Conservation (phyloP, 1,284 basidiomycete species). For the Macrocystidia cucumis region DNA sequence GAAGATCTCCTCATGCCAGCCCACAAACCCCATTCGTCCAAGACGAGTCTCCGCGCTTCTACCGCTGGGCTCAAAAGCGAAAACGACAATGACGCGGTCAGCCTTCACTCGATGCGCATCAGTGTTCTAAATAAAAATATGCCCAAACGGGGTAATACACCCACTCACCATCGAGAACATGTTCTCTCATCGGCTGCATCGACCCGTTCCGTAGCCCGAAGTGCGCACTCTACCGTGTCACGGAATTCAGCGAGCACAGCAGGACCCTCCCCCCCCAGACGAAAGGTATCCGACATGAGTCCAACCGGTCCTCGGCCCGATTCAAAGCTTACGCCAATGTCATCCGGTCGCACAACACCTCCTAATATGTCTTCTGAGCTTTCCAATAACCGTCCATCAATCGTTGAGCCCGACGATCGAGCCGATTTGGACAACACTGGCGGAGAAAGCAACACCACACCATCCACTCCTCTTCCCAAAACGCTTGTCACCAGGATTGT, state of each 20-base stretch:
- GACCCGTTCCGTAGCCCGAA: constrained; percentile 37
- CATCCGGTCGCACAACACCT: neutral
- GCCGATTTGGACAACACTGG: constrained; percentile 14
- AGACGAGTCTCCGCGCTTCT: constrained; percentile 7
- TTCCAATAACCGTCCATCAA: constrained; percentile 14
- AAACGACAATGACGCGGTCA: constrained; percentile 24
- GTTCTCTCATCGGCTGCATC: constrained; percentile 25
- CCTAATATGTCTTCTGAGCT: constrained; percentile 10
- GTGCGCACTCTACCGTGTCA: constrained; percentile 26
- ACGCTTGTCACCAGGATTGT: constrained; percentile 4
- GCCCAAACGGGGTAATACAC: constrained; percentile 12
- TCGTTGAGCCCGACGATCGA: constrained; percentile 12
- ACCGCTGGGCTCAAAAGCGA: constrained; percentile 22
- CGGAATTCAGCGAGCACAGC: constrained; percentile 16
- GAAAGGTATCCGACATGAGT: neutral
- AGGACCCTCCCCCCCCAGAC: constrained; percentile 14
- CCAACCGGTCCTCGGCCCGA: constrained; percentile 39
- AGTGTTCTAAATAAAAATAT: constrained; percentile 47
- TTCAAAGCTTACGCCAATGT: constrained; percentile 53
- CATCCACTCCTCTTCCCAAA: constrained; percentile 3
- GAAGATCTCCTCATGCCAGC: constrained; percentile 58
- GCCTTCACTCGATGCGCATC: constrained; percentile 43
- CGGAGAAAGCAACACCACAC: constrained; percentile 2
- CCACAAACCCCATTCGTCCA: constrained; percentile 15
- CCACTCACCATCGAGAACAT: constrained; percentile 7